These are phyloP conservation scores for Bassia scoparia DNA, from an alignment of 148 eudicot genomes.

Conservation along the genomic window DNA sequence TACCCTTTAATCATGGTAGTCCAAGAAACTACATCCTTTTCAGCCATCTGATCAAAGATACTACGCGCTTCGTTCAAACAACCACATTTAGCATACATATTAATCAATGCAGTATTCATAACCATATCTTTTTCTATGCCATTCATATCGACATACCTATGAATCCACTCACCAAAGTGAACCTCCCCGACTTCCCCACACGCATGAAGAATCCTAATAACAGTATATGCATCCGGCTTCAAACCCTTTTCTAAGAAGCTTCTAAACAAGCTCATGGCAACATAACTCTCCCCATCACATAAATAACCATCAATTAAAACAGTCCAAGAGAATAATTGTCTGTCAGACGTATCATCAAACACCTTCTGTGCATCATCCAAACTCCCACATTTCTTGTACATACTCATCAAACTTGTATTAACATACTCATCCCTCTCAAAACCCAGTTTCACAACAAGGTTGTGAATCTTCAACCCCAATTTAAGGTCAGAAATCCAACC, in stretches of 20 bases:
- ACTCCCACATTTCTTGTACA: conserved; percentile 42
- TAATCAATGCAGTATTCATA: conserved; percentile 45
- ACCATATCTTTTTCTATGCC: conserved; percentile 39
- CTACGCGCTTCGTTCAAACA: conserved; percentile 39
- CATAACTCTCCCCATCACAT: conserved; percentile 31
- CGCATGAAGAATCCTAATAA: conserved; percentile 50
- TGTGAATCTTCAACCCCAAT: conserved; percentile 43
- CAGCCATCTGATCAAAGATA: conserved; percentile 46
- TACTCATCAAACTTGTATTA: conserved; percentile 46
- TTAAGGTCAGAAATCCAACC: conserved; percentile 29
- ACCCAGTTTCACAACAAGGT: conserved; percentile 41
- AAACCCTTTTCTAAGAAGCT: conserved; percentile 38
- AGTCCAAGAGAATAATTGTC: conserved; percentile 45
- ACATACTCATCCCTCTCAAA: conserved; percentile 47
- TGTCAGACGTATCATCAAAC: conserved; percentile 52
- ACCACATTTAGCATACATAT: conserved; percentile 54
- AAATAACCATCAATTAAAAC: conserved; percentile 54
- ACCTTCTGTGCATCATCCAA: conserved; percentile 44
- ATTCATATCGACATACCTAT: conserved; percentile 28
- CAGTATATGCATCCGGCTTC: conserved; percentile 44
- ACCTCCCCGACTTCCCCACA: conserved; percentile 50
- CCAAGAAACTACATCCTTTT: conserved; percentile 59
- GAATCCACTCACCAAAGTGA: conserved; percentile 46
- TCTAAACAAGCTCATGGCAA: conserved; percentile 46
- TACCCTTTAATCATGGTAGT: conserved; percentile 62